These are phyloP conservation scores for Madurella fahalii DNA, from an alignment of 2,329 filamentous ascomycete genomes.

Conservation along the genomic window DNA sequence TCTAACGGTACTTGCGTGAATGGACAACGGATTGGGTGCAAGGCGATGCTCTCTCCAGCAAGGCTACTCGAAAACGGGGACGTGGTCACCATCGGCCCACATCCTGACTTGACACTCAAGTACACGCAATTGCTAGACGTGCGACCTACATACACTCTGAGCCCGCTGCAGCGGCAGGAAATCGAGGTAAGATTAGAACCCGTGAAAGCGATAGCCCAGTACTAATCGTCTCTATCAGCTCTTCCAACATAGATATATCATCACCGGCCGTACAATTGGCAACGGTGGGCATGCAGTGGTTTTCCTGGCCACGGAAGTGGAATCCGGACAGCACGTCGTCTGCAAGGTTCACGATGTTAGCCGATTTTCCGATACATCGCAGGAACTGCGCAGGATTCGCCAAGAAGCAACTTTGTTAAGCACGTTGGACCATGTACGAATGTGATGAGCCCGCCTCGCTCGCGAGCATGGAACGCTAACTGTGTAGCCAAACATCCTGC, in stretches of 20 bases:
- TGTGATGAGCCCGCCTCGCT: not conserved
- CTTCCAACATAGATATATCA: conserved; percentile 45
- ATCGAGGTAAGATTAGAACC: conserved; percentile 29
- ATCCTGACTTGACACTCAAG: conserved; percentile 32
- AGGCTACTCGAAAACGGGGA: conserved; percentile 51
- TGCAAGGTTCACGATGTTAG: conserved; percentile 59
- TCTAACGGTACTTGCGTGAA: conserved; percentile 53
- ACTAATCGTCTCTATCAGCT: conserved; percentile 31
- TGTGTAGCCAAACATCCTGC: conserved; percentile 50
- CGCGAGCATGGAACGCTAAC: not conserved
- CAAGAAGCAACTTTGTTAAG: conserved; percentile 52
- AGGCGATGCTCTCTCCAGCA: conserved; percentile 36
- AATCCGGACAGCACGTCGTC: conserved; percentile 56
- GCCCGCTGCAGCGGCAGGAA: conserved; percentile 32
- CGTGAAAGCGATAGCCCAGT: not conserved
- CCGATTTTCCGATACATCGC: conserved; percentile 20
- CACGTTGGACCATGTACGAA: conserved; percentile 50
- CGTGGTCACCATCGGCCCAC: conserved; percentile 38
- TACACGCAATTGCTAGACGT: conserved; percentile 29
- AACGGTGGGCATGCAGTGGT: conserved; percentile 51
- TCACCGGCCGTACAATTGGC: conserved; percentile 50
- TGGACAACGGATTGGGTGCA: conserved; percentile 39
- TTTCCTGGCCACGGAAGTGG: conserved; percentile 49
- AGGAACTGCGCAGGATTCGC: conserved; percentile 36
- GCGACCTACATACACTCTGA: conserved; percentile 20